A percentile compares a stretch with the other conserved stretches of the same genome.
phyloP scores from a whole-genome alignment of 768 basidiomycete species.

The Mycena vulgaris region DNA sequence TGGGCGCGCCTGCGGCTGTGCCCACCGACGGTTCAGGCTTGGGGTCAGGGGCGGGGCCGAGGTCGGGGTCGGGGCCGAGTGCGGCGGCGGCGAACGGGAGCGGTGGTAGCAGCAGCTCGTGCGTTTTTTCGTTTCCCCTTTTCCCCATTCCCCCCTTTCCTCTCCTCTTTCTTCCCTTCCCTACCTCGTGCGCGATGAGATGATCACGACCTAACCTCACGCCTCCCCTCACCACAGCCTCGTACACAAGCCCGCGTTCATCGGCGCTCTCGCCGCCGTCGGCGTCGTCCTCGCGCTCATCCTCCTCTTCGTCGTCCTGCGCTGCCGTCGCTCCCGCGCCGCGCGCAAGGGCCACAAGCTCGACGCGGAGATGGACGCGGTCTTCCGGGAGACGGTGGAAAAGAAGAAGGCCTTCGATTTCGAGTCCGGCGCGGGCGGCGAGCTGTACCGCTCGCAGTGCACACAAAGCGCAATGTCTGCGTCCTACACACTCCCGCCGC shows the following conservation, averaged over 20 bases:
- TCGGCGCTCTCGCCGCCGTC: conserved; percentile 16
- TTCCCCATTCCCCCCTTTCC: conserved; percentile 12
- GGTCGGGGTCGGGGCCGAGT: conserved; percentile 5
- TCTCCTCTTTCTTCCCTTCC: too few species aligned
- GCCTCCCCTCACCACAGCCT: conserved; percentile 15
- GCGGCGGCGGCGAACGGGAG: conserved; percentile 9
- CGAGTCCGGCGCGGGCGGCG: conserved; percentile 14
- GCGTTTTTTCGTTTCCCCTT: conserved; percentile 16
- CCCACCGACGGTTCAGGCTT: conserved; percentile 9
- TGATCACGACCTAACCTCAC: too few species aligned
- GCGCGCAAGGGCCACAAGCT: conserved; percentile 12
- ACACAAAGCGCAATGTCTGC: conserved; percentile 11
- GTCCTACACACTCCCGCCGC: conserved; percentile 19
- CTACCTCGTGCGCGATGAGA: conserved; percentile 13
- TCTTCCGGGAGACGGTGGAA: conserved; percentile 18
- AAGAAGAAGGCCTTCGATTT: conserved; percentile 11
- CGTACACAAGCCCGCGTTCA: conserved; percentile 19
- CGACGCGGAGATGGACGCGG: conserved; percentile 22
- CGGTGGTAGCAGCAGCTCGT: conserved; percentile 5
- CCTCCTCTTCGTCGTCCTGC: conserved; percentile 14
- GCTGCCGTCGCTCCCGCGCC: conserved; percentile 18
- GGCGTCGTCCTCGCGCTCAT: conserved; percentile 18
- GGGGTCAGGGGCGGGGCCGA: background rate
- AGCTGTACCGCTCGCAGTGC: conserved; percentile 22
- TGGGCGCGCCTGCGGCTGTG: conserved; percentile 12